A percentile compares a stretch with the other conserved stretches of the same genome.
Conservation (phyloP, 768 basidiomycete species). For the Lactarius hengduanensis region DNA sequence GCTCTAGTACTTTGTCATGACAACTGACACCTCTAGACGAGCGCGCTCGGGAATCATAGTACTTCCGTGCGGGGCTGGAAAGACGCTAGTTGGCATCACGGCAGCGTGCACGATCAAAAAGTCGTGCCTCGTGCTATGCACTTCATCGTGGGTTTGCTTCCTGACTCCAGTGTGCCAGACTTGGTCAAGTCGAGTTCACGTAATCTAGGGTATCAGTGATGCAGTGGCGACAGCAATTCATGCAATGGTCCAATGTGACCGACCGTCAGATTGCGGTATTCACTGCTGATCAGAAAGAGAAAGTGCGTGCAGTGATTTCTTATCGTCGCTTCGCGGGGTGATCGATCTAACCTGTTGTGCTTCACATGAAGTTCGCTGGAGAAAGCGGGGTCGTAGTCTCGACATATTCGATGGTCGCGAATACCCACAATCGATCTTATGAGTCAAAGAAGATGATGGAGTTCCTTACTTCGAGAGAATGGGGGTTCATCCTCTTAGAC, state of each 20-base stretch:
- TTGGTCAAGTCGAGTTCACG: conserved; percentile 16
- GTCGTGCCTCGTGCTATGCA: conserved; percentile 95
- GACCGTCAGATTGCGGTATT: conserved; percentile 97
- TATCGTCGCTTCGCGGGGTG: conserved; percentile 21
- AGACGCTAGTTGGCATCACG: conserved; percentile 98
- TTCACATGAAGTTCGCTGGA: conserved; percentile 73
- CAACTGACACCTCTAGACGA: conserved; percentile 52
- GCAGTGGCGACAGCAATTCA: conserved; percentile 99
- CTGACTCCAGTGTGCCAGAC: background rate
- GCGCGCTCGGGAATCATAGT: conserved; percentile 98
- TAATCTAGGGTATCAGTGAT: conserved; percentile 78
- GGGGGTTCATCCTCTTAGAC: conserved; percentile 97
- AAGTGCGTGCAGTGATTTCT: conserved; percentile 46
- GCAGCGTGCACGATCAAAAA: conserved; percentile 99
- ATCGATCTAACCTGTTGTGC: conserved; percentile 18
- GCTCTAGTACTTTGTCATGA: conserved; percentile 13
- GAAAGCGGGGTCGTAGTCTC: conserved; percentile 98
- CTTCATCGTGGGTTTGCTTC: conserved; percentile 77
- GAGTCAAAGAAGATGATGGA: conserved; percentile 99
- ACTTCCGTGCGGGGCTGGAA: conserved; percentile 96
- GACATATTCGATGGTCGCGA: conserved; percentile 99
- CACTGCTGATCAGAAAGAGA: conserved; percentile 97
- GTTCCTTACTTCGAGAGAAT: conserved; percentile 95
- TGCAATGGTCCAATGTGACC: conserved; percentile 98
- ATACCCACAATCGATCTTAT: conserved; percentile 97